Percentiles rank a stretch among this genome's conserved stretches.
Evolutionary conservation across 345 rosid genomes (phyloP).

Genomic region (Populus euphratica): DNA sequence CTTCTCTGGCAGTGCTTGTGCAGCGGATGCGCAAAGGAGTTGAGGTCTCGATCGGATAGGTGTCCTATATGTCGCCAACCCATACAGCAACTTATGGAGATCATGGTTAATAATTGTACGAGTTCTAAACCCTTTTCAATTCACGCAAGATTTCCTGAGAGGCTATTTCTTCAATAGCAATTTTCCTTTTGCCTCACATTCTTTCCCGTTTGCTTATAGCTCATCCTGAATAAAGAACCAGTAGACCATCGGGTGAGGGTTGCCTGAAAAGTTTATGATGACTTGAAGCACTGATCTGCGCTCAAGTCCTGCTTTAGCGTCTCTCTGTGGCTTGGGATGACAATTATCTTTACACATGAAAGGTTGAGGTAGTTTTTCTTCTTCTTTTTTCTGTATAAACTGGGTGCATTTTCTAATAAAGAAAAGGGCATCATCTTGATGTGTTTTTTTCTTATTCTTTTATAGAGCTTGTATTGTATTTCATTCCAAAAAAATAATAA

Average conservation of each 20-base stretch:
- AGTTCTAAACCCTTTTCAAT: not conserved
- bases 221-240: not conserved
- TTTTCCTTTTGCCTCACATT: not conserved
- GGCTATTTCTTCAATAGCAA: not conserved
- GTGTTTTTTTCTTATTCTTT: not conserved
- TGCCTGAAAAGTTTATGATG: not conserved
- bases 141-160: not conserved
- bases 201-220: not conserved
- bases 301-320: not conserved
- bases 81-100: constrained; percentile 33
- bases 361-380: not conserved
- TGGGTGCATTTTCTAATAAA: not conserved
- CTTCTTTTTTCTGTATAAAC: not conserved
- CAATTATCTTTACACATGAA: not conserved
- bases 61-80: constrained; percentile 38
- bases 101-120: constrained; percentile 27
- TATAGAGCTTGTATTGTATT: not conserved
- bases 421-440: not conserved
- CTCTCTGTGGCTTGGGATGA: not conserved
- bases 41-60: constrained; percentile 27
- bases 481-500: not conserved
- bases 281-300: not conserved
- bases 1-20: constrained; percentile 29
- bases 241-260: not conserved
- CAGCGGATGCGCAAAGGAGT: constrained; percentile 32